These are phyloP conservation scores for Anacardium occidentale DNA, from an alignment of 345 rosid species.

Conservation along the genomic window DNA sequence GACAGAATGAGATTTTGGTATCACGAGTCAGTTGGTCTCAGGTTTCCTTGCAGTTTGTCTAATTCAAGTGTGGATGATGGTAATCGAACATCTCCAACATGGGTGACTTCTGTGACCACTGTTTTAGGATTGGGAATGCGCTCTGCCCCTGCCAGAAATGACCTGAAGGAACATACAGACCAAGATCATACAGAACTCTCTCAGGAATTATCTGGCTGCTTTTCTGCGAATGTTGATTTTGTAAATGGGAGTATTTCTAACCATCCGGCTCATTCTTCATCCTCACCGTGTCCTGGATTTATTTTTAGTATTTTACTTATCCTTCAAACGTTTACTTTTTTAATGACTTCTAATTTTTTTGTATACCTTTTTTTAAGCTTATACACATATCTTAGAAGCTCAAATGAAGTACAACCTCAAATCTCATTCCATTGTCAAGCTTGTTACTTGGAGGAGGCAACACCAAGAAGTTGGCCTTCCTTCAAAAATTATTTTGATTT, in stretches of 20 bases:
- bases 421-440: too few species aligned
- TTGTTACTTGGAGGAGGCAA: too few species aligned
- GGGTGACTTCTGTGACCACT: constrained; percentile 50
- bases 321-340: too few species aligned
- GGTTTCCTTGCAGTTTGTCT: constrained; percentile 41
- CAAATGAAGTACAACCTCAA: too few species aligned
- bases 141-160: constrained; percentile 33
- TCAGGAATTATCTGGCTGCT: constrained; percentile 24
- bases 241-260: constrained; percentile 19
- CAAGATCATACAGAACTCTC: constrained; percentile 23
- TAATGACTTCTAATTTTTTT: too few species aligned
- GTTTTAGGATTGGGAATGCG: constrained; percentile 52
- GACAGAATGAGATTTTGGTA: constrained; percentile 28
- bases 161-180: constrained; percentile 23
- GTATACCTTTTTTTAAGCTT: too few species aligned
- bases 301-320: too few species aligned
- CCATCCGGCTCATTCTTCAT: constrained; percentile 35
- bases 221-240: constrained; percentile 25
- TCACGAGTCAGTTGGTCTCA: constrained; percentile 25
- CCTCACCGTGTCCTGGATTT: constrained; percentile 40
- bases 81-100: constrained; percentile 43
- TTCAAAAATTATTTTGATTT: too few species aligned
- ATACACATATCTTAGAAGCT: too few species aligned
- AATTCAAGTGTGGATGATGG: constrained; percentile 41
- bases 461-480: too few species aligned